These are phyloP conservation scores for Cladorrhinum sp. DNA, from an alignment of 2,329 filamentous ascomycete genomes.

Conservation along the genomic window DNA sequence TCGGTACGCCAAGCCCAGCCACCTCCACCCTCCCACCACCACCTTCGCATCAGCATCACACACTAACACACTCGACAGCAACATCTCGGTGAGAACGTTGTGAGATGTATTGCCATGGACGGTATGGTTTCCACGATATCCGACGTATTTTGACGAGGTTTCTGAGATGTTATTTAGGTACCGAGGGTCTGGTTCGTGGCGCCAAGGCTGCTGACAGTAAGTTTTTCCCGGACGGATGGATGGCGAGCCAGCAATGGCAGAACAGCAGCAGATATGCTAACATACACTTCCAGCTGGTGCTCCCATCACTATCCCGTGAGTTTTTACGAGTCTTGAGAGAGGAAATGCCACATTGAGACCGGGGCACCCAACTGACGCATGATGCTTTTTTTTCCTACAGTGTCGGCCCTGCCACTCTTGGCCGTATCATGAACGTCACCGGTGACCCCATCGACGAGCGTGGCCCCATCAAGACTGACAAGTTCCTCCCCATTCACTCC, in stretches of 20 bases:
- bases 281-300: slow-evolving; percentile 58
- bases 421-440: slow-evolving; percentile 99
- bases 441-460: slow-evolving; percentile 99
- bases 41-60: neutral
- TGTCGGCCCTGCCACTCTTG: slow-evolving; percentile 83
- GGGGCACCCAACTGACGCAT: slow-evolving; percentile 19
- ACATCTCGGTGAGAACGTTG: slow-evolving; percentile 99
- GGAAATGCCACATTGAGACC: neutral
- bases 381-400: slow-evolving; percentile 15
- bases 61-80: slow-evolving; percentile 61
- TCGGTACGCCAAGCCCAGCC: slow-evolving; percentile 59
- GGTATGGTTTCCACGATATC: slow-evolving; percentile 48
- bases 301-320: slow-evolving; percentile 75
- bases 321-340: slow-evolving; percentile 1
- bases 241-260: neutral
- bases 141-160: slow-evolving; percentile 8
- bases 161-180: slow-evolving; percentile 59
- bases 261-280: slow-evolving; percentile 17
- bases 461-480: slow-evolving; percentile 92
- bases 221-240: slow-evolving; percentile 7
- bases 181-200: slow-evolving; percentile 98
- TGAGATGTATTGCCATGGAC: slow-evolving; percentile 99
- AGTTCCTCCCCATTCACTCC: slow-evolving; percentile 87
- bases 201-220: slow-evolving; percentile 70
- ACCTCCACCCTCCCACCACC: slow-evolving; percentile 2